Evolutionary conservation across 2,329 filamentous ascomycete species (phyloP).

Genomic region (Aaosphaeria pasadenensis): DNA sequence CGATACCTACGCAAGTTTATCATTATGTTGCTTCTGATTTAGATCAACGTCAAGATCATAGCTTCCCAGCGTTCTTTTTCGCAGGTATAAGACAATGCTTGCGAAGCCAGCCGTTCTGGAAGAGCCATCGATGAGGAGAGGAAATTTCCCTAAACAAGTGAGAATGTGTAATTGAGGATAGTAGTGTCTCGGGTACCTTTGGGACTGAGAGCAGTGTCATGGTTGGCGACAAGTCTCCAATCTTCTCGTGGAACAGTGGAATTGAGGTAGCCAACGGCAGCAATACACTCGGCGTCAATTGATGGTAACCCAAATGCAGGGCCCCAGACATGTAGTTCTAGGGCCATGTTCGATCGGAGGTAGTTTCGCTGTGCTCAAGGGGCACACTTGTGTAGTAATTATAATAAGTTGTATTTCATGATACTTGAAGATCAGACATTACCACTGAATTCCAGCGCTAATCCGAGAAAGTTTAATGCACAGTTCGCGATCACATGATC

Average conservation of each 20-base stretch:
- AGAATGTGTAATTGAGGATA: neutral
- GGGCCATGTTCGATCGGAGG: conserved; percentile 42
- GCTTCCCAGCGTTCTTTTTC: conserved; percentile 19
- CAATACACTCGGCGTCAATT: conserved; percentile 87
- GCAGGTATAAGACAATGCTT: conserved; percentile 59
- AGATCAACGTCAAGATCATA: conserved; percentile 29
- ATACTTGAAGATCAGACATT: too few relatives aligned
- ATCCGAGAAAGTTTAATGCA: too few relatives aligned
- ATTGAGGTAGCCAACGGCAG: conserved; percentile 73
- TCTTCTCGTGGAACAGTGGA: conserved; percentile 56
- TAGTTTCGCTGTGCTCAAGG: neutral
- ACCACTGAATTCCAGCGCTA: too few relatives aligned
- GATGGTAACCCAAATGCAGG: conserved; percentile 85
- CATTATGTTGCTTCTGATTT: conserved; percentile 29
- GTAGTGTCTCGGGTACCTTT: conserved; percentile 42
- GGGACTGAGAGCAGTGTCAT: conserved; percentile 68
- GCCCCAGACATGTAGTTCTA: conserved; percentile 87
- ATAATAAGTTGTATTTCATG: too few relatives aligned
- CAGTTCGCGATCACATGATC: too few relatives aligned
- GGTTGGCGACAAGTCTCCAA: conserved; percentile 35
- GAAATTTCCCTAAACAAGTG: conserved; percentile 49
- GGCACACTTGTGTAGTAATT: too few relatives aligned
- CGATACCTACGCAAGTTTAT: conserved; percentile 40
- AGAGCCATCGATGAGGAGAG: conserved; percentile 55
- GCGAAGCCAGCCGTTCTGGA: conserved; percentile 60